These are phyloP conservation scores for Tylopilus plumbeoviolaceoides DNA, from an alignment of 768 basidiomycete species.

Conservation along the genomic window DNA sequence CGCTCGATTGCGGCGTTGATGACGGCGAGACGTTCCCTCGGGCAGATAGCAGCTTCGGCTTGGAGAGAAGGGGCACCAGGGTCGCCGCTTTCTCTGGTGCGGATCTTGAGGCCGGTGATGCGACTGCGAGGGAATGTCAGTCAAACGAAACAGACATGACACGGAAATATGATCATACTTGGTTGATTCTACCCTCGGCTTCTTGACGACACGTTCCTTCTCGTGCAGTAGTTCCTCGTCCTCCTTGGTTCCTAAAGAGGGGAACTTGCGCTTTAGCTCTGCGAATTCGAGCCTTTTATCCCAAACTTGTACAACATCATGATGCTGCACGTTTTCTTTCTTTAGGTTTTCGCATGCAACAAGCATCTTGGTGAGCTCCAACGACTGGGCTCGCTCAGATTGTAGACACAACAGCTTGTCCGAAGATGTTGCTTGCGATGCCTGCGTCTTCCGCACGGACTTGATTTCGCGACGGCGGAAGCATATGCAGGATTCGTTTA, in stretches of 20 bases:
- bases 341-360: conserved; percentile 74
- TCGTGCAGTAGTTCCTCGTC: conserved; percentile 74
- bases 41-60: conserved; percentile 50
- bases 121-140: conserved; percentile 30
- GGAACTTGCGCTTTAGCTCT: conserved; percentile 77
- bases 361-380: conserved; percentile 62
- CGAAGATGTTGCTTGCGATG: conserved; percentile 82
- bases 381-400: conserved; percentile 63
- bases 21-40: conserved; percentile 58
- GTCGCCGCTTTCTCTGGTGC: conserved; percentile 43
- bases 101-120: conserved; percentile 50
- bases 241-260: conserved; percentile 52
- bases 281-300: conserved; percentile 70
- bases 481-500: conserved; percentile 95
- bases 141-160: neutral
- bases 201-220: conserved; percentile 64
- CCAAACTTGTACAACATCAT: conserved; percentile 68
- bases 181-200: conserved; percentile 37
- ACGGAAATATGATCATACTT: conserved; percentile 7
- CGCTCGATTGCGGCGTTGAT: conserved; percentile 56
- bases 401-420: conserved; percentile 85
- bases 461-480: conserved; percentile 96
- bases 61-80: conserved; percentile 36
- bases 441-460: conserved; percentile 88
- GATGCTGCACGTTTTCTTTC: conserved; percentile 56